Evolutionary conservation across 2,329 filamentous ascomycete species (phyloP).

Genomic region (Ascosphaera aggregata): DNA sequence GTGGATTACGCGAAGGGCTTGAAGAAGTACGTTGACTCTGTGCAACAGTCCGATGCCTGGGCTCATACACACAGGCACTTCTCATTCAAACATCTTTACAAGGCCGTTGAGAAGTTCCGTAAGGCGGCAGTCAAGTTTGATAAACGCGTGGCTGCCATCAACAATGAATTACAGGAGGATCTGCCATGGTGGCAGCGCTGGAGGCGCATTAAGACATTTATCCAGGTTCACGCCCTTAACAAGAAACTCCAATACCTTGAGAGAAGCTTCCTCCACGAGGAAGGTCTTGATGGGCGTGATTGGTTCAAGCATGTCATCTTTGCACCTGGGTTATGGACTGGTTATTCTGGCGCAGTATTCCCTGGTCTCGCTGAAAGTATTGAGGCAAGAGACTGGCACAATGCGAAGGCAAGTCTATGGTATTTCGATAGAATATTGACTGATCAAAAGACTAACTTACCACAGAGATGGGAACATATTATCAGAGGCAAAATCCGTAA

Average conservation of each 20-base stretch:
- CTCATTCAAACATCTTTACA: constrained; percentile 24
- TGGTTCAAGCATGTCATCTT: constrained; percentile 97
- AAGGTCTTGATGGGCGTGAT: constrained; percentile 51
- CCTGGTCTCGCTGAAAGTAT: constrained; percentile 40
- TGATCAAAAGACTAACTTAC: not conserved
- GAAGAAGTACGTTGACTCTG: constrained; percentile 16
- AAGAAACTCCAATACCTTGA: constrained; percentile 67
- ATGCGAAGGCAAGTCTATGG: constrained; percentile 25
- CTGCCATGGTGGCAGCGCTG: constrained; percentile 64
- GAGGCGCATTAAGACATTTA: constrained; percentile 39
- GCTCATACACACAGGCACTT: constrained; percentile 11
- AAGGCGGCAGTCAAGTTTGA: constrained; percentile 29
- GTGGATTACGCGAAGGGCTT: constrained; percentile 39
- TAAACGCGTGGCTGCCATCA: constrained; percentile 22
- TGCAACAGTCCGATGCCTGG: constrained; percentile 7
- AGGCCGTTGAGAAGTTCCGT: constrained; percentile 25
- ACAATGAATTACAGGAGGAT: constrained; percentile 24
- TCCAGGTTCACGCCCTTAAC: constrained; percentile 45
- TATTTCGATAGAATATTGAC: too few relatives aligned
- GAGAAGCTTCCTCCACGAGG: constrained; percentile 49
- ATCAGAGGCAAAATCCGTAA: constrained; percentile 9
- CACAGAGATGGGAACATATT: constrained; percentile 10
- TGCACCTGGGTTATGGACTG: constrained; percentile 76
- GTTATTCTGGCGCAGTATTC: constrained; percentile 54
- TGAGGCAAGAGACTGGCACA: constrained; percentile 24